A percentile compares a stretch with the other conserved stretches of the same genome.
phyloP scores from a whole-genome alignment of 140 eudicot genomes.

The Stevia rebaudiana region DNA sequence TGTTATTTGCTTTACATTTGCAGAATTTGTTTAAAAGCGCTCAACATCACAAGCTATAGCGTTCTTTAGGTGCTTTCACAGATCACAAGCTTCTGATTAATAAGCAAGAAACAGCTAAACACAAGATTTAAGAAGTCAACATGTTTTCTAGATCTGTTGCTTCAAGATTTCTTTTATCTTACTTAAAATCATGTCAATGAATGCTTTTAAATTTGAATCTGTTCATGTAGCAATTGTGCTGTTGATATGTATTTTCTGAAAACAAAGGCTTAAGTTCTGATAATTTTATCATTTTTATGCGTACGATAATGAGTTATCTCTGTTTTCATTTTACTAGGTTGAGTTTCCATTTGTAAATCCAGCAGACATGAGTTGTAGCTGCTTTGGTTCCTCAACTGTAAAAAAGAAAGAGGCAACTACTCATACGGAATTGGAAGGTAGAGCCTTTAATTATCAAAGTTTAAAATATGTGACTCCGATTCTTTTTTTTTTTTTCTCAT shows the following conservation, averaged over 20 bases:
- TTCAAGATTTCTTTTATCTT: not conserved
- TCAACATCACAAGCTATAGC: not conserved
- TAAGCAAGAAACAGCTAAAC: not conserved
- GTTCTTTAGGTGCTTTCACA: constrained; percentile 1
- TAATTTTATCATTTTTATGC: constrained; percentile 3
- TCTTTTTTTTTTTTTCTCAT: constrained; percentile 8
- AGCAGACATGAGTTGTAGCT: constrained; percentile 65
- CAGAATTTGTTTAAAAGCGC: constrained; percentile 13
- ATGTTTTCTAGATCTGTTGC: not conserved
- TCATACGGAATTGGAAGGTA: constrained; percentile 55
- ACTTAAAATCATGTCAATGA: not conserved
- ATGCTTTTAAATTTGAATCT: constrained; percentile 9
- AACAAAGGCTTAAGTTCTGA: not conserved
- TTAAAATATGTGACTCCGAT: not conserved
- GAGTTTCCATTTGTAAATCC: constrained; percentile 6
- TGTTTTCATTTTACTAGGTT: constrained; percentile 21
- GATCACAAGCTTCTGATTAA: not conserved
- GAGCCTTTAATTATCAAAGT: not conserved
- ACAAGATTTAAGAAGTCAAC: not conserved
- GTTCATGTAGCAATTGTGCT: not conserved
- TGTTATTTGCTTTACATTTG: not conserved
- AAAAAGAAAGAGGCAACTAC: constrained; percentile 25
- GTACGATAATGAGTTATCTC: constrained; percentile 9
- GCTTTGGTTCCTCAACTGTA: constrained; percentile 44
- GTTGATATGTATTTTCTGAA: not conserved